Evolutionary conservation across 169 alveolate genomes (phyloP), one percentile per base, ranked within the genome.

Genomic region (Plasmodium vinckei): DNA sequence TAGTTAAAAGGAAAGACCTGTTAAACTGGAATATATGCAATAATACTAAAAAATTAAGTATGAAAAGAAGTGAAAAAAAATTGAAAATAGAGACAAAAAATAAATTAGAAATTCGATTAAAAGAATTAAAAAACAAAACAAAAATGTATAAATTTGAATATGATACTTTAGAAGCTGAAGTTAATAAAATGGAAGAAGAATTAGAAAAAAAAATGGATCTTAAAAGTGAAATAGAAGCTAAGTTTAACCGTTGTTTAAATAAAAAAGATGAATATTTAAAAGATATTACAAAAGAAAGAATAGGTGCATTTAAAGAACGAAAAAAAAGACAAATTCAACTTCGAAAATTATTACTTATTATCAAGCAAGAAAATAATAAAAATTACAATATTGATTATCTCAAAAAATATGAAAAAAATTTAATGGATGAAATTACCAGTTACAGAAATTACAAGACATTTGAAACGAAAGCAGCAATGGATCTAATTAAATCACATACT

Each of bases 21-120:
- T 57, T 75, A 39, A 67, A 75, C 69, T 75, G 88, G 88, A 73
- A 75, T 54, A 49, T 75, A 19, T 75, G 88, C 42, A 82, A 82
- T 19, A 56, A 68, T 42, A 56, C 56, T 54, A 82, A 65, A 67
- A 82, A 67, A 39, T 51, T 82, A 68, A 82, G 84, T 54, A 67
- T 82, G 84, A 56, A 67, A 56, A 82, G 84, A 56, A 68, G 90
- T 47, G 90, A 82, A 56, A 53, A 57, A n/a, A 54, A 67, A 67
- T 67, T 42, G 59, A 67, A 82, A 15, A 71, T 53, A 21, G 72
- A 68, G 46, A 19, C 61, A 51, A 65, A 42, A 42, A 65, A 42
- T 53, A 68, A 82, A 49, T 49, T 82, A 47, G 90, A 82, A 33
- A 46, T 19, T 21, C 67, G 56, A 71, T 65, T 82, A 71, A 67